Evolutionary conservation across 139 green algal genomes (phyloP).

Genomic region (Chlorella sp.): DNA sequence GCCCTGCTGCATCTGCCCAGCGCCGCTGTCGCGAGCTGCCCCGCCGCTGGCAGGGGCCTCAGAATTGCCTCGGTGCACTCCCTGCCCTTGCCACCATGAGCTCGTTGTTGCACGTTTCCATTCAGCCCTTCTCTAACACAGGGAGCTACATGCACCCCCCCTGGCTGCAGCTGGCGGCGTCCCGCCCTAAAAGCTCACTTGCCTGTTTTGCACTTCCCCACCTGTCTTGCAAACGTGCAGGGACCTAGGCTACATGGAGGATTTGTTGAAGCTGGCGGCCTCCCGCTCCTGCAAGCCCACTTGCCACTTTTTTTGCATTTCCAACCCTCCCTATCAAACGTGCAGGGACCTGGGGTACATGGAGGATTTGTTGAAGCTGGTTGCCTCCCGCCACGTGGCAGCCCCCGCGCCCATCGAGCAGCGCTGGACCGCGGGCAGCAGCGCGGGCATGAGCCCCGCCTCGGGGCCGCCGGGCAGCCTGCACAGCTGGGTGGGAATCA

Average conservation of each 20-base stretch:
- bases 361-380: slow-evolving; percentile 80
- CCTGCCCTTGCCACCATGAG: too few relatives aligned
- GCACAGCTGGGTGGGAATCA: slow-evolving; percentile 95
- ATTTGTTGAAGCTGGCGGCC: slow-evolving; percentile 81
- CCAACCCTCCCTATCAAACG: too few relatives aligned
- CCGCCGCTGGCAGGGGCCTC: too few relatives aligned
- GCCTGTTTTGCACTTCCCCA: too few relatives aligned
- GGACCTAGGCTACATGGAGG: slow-evolving; percentile 66
- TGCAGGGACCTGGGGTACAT: slow-evolving; percentile 61
- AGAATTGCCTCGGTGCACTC: too few relatives aligned
- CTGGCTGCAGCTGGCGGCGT: background rate
- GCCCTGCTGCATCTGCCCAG: background rate
- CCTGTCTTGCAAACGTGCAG: background rate
- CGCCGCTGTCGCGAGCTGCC: too few relatives aligned
- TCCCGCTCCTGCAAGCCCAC: too few relatives aligned
- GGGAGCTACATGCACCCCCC: too few relatives aligned
- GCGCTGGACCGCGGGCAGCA: slow-evolving; percentile 86
- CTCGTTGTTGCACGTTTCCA: too few relatives aligned
- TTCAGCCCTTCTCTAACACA: too few relatives aligned
- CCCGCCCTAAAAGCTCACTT: background rate
- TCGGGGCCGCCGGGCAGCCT: slow-evolving; percentile 19
- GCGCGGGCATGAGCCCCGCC: slow-evolving; percentile 80
- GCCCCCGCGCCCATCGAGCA: slow-evolving; percentile 96
- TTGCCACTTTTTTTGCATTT: too few relatives aligned
- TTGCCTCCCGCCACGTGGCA: slow-evolving; percentile 69